A percentile compares a stretch with the other conserved stretches of the same genome.
Evolutionary conservation across 140 eudicot genomes (phyloP).

Genomic region (Anethum foeniculum): DNA sequence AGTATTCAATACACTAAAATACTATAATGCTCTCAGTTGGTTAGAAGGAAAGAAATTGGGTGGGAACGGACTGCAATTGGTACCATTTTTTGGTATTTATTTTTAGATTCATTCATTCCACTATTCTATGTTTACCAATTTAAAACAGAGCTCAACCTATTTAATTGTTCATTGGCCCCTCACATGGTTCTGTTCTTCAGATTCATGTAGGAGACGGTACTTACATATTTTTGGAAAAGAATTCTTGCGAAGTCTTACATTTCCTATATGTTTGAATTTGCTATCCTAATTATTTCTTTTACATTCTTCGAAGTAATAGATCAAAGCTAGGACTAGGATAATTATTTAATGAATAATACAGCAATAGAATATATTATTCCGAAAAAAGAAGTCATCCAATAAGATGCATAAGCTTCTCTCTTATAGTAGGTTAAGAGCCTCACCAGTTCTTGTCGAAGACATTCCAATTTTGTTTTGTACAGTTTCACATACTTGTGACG

Average conservation of each 20-base stretch:
- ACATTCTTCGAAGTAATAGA: background rate
- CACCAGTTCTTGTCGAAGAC: slow-evolving; percentile 82
- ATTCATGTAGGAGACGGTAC: background rate
- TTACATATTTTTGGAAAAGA: background rate
- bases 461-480: slow-evolving; percentile 77
- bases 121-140: background rate
- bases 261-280: background rate
- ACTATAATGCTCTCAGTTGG: background rate
- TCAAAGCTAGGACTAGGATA: background rate
- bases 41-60: background rate
- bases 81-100: background rate
- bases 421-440: slow-evolving; percentile 12
- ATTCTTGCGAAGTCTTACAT: background rate
- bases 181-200: background rate
- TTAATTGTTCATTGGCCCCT: background rate
- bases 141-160: background rate
- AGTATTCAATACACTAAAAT: background rate
- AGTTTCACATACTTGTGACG: slow-evolving; percentile 71
- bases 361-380: background rate
- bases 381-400: background rate
- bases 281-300: background rate
- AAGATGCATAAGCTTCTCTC: background rate
- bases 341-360: background rate
- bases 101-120: background rate
- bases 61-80: background rate